A percentile compares a stretch with the other conserved stretches of the same genome.
Conservation (phyloP, 805 yeast genomes). For the Saccharomycopsis oosterbeekiorum region DNA sequence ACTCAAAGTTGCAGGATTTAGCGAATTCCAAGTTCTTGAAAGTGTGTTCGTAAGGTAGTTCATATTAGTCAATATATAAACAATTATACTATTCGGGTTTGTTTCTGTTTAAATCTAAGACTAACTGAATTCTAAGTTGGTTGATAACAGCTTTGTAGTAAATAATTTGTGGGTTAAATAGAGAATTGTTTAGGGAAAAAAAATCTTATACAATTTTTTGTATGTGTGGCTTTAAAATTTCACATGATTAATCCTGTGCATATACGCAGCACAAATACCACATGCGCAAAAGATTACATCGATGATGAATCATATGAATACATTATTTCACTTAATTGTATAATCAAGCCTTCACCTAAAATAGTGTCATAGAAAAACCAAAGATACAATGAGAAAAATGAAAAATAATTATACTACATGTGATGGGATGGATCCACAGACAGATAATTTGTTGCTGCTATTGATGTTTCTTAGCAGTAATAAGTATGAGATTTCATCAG, state of each 20-base stretch:
- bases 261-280: background rate
- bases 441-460: background rate
- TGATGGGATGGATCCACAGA: background rate
- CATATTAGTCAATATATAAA: constrained; percentile 4
- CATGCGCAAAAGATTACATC: background rate
- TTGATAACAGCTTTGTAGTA: background rate
- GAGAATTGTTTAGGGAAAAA: background rate
- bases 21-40: constrained; percentile 93
- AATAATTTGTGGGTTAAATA: background rate
- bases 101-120: background rate
- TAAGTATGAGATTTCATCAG: background rate
- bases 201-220: background rate
- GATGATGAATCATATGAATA: too few species aligned
- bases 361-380: background rate
- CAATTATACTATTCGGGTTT: background rate
- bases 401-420: background rate
- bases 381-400: background rate
- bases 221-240: background rate
- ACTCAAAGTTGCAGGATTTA: constrained; percentile 90
- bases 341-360: too few species aligned
- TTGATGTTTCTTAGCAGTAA: background rate
- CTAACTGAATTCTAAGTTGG: too few species aligned
- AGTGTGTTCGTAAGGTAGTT: constrained; percentile 39
- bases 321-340: too few species aligned
- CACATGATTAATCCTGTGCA: background rate